Evolutionary conservation across 2,329 filamentous ascomycete genomes (phyloP), one percentile per base, ranked within the genome.

Genomic region (Ceratocystis lukuohia): DNA sequence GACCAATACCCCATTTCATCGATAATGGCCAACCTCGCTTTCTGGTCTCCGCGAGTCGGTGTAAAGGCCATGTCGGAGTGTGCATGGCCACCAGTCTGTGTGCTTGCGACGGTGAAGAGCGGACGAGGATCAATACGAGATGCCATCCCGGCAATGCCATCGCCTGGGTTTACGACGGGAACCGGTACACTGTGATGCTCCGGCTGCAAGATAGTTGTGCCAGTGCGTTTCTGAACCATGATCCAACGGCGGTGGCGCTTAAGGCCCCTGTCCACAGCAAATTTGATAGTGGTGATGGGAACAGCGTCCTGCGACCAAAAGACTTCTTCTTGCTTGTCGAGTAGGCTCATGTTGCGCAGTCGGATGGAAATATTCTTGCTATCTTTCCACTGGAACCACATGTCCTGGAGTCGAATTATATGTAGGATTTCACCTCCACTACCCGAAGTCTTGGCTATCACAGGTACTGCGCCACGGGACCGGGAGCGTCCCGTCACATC

Each of bases 41-140:
- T 53, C 76, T 82, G 69, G 67, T 75, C 72, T 20, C 68, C 69
- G 4, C 71, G 71, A 3, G 74, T 74, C 0, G 86, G 82, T 69
- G 86, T 87, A 72, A 91, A 88, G 0, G 82, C 75, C 2, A 88
- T 77, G 73, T 91, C 85, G 0, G 80, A 79, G 70, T 89, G 85
- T 0, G 78, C 72, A 37, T 74, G 76, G 1, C 80, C 81, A 1
- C 82, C 84, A 0, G 83, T 86, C 37, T 80, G 74, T 1, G 77
- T 72, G 15, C 77, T 76, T 0, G 76, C 73, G n/a, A 91, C 73
- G 8, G 76, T 78, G 5, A 84, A 72, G 2, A 88, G 71, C 0
- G 80, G 80, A 57, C 83, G 84, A 1, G 81, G 75, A 48, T 81
- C 77, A 17, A 91, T 77, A 64, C 77, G 77, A 0, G 84, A 84